phyloP scores from a whole-genome alignment of 441 rosid species.

The Gossypium laxum region DNA sequence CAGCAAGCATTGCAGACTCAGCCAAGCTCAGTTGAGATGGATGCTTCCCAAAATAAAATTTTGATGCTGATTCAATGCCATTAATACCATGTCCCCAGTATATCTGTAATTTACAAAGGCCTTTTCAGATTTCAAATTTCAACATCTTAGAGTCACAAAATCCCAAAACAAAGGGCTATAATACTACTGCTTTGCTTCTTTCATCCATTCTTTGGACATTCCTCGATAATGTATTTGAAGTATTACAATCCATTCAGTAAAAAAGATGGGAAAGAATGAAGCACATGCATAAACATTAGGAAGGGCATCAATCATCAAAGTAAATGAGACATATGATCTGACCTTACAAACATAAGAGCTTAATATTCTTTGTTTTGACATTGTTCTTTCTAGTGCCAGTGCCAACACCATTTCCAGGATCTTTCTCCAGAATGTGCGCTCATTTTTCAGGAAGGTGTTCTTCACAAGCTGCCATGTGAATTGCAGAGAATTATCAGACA shows the following conservation, averaged over 20 bases:
- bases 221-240: neutral
- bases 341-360: conserved; percentile 26
- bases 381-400: conserved; percentile 24
- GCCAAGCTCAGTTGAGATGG: conserved; percentile 27
- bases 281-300: neutral
- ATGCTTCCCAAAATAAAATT: conserved; percentile 25
- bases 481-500: conserved; percentile 5
- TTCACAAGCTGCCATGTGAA: conserved; percentile 26
- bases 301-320: neutral
- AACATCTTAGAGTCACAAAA: neutral
- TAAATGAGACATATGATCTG: neutral
- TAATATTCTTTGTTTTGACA: conserved; percentile 27
- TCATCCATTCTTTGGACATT: neutral
- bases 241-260: neutral
- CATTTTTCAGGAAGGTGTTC: conserved; percentile 24
- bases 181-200: neutral
- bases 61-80: conserved; percentile 26
- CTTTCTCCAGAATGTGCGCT: conserved; percentile 23
- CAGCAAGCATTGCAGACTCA: conserved; percentile 26
- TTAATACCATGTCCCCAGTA: conserved; percentile 31
- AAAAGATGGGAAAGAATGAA: neutral
- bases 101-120: conserved; percentile 17
- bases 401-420: conserved; percentile 24
- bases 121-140: neutral
- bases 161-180: neutral